These are phyloP conservation scores for Usnea hakonensis DNA, from an alignment of 495 filamentous ascomycete species.

Conservation along the genomic window DNA sequence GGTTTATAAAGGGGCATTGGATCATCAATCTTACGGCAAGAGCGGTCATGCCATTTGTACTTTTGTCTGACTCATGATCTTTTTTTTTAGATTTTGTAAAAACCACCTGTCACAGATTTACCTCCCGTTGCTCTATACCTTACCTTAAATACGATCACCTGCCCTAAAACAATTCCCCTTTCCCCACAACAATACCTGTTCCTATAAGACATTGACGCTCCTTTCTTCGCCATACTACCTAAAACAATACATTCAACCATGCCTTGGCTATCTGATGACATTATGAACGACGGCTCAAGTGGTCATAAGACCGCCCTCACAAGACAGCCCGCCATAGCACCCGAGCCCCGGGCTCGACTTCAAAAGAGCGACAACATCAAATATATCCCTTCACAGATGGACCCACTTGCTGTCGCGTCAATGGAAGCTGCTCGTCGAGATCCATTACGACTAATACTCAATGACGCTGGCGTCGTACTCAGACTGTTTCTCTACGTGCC, in stretches of 20 bases:
- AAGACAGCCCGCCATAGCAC: neutral
- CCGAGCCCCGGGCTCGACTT: neutral
- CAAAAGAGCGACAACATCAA: neutral
- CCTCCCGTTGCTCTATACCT: neutral
- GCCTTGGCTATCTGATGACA: slow-evolving; percentile 1
- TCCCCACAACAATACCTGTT: neutral
- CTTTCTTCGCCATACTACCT: neutral
- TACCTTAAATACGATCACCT: neutral
- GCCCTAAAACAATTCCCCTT: neutral
- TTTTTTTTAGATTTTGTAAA: neutral
- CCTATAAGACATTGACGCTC: neutral
- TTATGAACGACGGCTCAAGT: neutral
- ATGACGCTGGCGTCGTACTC: slow-evolving; percentile 18
- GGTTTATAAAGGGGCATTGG: neutral
- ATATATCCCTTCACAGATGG: slow-evolving; percentile 21
- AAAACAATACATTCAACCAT: neutral
- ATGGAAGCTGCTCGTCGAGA: slow-evolving; percentile 3
- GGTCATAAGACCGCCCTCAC: neutral
- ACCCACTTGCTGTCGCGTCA: slow-evolving; percentile 10
- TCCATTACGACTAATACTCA: slow-evolving; percentile 17
- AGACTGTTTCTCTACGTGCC: slow-evolving; percentile 20
- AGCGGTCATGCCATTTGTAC: neutral
- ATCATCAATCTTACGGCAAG: neutral
- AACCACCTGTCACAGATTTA: neutral
- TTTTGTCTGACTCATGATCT: neutral